Base-by-base conservation (phyloP, 768 basidiomycete species). In the Boletus sp. region DNA sequence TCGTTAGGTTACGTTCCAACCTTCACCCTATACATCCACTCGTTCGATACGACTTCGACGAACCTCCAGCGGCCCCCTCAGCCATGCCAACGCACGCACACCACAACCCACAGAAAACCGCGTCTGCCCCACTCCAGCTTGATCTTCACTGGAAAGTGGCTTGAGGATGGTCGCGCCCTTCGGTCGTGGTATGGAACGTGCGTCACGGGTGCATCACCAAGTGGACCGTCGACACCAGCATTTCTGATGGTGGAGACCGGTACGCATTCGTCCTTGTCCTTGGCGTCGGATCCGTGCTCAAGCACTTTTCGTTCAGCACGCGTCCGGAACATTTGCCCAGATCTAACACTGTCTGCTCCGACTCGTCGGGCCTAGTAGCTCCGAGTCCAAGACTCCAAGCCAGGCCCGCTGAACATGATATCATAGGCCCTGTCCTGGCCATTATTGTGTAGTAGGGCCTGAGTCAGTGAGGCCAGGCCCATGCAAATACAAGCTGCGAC, bases 141-240 rank as follows among this genome's bases (percentile, higher is more conserved):
- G 24, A 24, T 24, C 24, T 24, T 24, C 24, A 3, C 24, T 24
- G 24, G 24, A 24, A 24, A 24, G 24, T 24, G 3, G 24, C 24
- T 24, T 24, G 24, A 24, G 24, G 24, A 24, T 3, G 24, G 24
- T 24, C 24, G 24, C 24, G 24, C 24, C 24, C 24, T 24, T 24
- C 83, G 0, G 78, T 92, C 32, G 91, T 93, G 64, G 86, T 94
- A 24, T 94, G 92, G 92, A 92, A 94, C 68, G 89, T 90, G 2
- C 78, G 92, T 52, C 77, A 91, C 47, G 81, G 83, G 0, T 90
- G 87, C 81, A 79, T 93, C 48, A 86, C 89, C 5, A 94, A 94
- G 72, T 94, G 92, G 88, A 80, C 82, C 3, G 80, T 92, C 11
- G 79, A 77, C 20, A 83, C 85, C 14, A 83, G 83, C 12, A 76